A percentile compares a stretch with the other conserved stretches of the same genome.
phyloP scores from a whole-genome alignment of 495 filamentous ascomycete species.

The Xylaria acuta region DNA sequence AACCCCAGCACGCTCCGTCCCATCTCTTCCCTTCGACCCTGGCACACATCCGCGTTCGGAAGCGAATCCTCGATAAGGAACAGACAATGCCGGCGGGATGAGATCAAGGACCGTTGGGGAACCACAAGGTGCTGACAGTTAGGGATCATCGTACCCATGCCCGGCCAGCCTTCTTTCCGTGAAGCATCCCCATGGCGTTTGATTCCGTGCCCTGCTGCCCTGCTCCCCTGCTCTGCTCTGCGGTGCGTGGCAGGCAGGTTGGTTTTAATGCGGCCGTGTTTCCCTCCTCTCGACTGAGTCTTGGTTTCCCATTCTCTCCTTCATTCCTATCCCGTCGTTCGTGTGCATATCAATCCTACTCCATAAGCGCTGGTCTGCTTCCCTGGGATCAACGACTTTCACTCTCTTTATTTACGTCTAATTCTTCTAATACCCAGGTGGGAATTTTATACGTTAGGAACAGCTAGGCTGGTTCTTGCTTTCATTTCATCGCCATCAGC shows the following conservation, averaged over 20 bases:
- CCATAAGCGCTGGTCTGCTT: slow-evolving; percentile 65
- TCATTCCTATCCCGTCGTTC: slow-evolving; percentile 41
- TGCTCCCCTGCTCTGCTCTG: neutral
- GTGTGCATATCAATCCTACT: slow-evolving; percentile 46
- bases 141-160: slow-evolving; percentile 34
- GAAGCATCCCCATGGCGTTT: slow-evolving; percentile 32
- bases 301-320: slow-evolving; percentile 33
- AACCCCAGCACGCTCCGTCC: slow-evolving; percentile 22
- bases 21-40: slow-evolving; percentile 23
- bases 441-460: slow-evolving; percentile 44
- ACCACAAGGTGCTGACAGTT: slow-evolving; percentile 27
- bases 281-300: slow-evolving; percentile 41
- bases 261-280: slow-evolving; percentile 44
- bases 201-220: slow-evolving; percentile 3
- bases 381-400: slow-evolving; percentile 47
- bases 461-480: slow-evolving; percentile 55
- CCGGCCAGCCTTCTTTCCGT: slow-evolving; percentile 41
- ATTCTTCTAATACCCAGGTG: slow-evolving; percentile 52
- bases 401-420: slow-evolving; percentile 49
- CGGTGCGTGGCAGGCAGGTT: slow-evolving; percentile 22
- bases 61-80: slow-evolving; percentile 19
- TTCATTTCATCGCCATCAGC: slow-evolving; percentile 28
- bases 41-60: slow-evolving; percentile 18
- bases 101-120: slow-evolving; percentile 36
- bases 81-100: slow-evolving; percentile 16